These are phyloP conservation scores for Colletotrichum musicola DNA, from an alignment of 2,329 filamentous ascomycete genomes.

Conservation along the genomic window DNA sequence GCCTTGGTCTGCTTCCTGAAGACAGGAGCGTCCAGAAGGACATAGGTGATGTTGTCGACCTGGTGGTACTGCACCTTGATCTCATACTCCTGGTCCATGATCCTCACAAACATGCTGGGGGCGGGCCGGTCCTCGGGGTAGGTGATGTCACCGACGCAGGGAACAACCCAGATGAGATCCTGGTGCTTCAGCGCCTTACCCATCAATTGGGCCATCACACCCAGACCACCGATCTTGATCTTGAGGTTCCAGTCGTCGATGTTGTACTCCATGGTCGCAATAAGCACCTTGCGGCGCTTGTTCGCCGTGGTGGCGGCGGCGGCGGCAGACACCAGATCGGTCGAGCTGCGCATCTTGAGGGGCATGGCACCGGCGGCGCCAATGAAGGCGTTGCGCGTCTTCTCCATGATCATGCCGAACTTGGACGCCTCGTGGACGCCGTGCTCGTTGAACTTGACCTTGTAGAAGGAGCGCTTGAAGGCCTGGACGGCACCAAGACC, in stretches of 20 bases:
- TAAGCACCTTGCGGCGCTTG: slow-evolving; percentile 69
- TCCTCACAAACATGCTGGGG: slow-evolving; percentile 72
- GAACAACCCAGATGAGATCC: slow-evolving; percentile 74
- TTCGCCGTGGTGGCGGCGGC: slow-evolving; percentile 41
- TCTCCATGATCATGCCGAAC: slow-evolving; percentile 59
- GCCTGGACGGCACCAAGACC: slow-evolving; percentile 63
- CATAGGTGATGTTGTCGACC: slow-evolving; percentile 75
- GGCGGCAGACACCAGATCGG: slow-evolving; percentile 41
- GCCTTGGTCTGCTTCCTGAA: slow-evolving; percentile 73
- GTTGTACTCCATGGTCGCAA: slow-evolving; percentile 80
- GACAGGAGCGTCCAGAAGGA: slow-evolving; percentile 74
- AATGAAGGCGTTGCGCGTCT: slow-evolving; percentile 45
- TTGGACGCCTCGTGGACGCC: slow-evolving; percentile 58
- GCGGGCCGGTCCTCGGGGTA: slow-evolving; percentile 71
- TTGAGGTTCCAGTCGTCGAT: slow-evolving; percentile 79
- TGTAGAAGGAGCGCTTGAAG: slow-evolving; percentile 68
- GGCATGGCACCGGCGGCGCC: slow-evolving; percentile 45
- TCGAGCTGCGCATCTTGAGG: slow-evolving; percentile 40
- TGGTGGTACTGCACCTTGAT: slow-evolving; percentile 74
- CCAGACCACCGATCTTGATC: slow-evolving; percentile 78
- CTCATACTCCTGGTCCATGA: slow-evolving; percentile 71
- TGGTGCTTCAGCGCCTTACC: slow-evolving; percentile 74
- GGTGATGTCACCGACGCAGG: slow-evolving; percentile 72
- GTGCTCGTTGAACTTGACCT: slow-evolving; percentile 54
- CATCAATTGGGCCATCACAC: slow-evolving; percentile 79